Conservation (phyloP, 2,329 filamentous ascomycete species). For the Diaporthe aspalathi region DNA sequence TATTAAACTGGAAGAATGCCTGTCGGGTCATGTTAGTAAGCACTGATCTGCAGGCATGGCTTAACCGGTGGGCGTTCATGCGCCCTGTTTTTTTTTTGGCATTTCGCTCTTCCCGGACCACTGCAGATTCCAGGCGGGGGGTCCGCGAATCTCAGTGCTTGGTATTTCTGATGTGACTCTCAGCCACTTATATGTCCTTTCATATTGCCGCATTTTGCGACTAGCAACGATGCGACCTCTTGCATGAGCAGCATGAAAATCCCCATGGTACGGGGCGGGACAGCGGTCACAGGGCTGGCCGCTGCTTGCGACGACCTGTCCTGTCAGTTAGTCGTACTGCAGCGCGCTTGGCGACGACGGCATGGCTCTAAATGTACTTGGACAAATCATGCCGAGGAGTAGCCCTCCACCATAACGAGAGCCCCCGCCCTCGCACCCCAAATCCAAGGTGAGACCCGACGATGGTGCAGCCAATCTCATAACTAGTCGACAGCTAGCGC, state of each 20-base stretch:
- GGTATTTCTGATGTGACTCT: background rate
- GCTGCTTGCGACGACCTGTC: conserved; percentile 1
- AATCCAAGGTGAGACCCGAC: conserved; percentile 1
- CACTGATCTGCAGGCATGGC: background rate
- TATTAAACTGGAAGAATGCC: background rate
- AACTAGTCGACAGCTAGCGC: conserved; percentile 25
- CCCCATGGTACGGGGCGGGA: background rate
- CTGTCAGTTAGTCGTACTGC: conserved; percentile 7
- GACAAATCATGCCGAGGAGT: conserved; percentile 29
- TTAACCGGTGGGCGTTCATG: background rate
- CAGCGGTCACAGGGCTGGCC: background rate
- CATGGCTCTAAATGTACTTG: background rate
- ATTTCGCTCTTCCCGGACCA: too few relatives aligned
- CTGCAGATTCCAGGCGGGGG: background rate
- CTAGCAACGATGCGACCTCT: background rate
- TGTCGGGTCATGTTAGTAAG: background rate
- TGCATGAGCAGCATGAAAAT: conserved; percentile 7
- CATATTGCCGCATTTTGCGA: background rate
- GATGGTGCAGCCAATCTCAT: conserved; percentile 28
- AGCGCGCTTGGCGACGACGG: conserved; percentile 12
- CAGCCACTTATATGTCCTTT: background rate
- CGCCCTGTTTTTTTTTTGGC: too few relatives aligned
- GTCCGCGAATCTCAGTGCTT: background rate
- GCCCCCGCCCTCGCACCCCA: conserved; percentile 9
- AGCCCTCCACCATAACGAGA: conserved; percentile 20